These are phyloP conservation scores for Sarocladium brachiariae DNA, from an alignment of 2,329 filamentous ascomycete species.

Conservation along the genomic window DNA sequence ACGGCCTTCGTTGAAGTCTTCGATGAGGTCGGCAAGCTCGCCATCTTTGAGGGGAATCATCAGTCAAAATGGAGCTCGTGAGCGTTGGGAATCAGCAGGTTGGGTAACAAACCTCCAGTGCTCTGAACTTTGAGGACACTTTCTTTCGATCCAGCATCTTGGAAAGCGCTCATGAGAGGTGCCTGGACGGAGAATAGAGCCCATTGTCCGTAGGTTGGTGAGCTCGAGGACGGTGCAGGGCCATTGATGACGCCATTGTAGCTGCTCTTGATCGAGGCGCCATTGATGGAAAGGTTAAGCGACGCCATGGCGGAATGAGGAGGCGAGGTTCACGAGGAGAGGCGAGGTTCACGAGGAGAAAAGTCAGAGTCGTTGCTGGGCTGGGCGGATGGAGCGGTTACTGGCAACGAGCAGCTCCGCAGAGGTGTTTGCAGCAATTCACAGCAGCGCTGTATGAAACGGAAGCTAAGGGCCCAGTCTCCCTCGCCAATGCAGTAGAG, in stretches of 20 bases:
- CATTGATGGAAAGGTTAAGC: conserved; percentile 72
- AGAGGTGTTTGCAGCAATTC: conserved; percentile 9
- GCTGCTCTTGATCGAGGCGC: conserved; percentile 78
- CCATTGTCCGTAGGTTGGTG: conserved; percentile 85
- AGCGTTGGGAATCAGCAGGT: background rate
- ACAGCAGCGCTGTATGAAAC: background rate
- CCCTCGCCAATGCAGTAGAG: background rate
- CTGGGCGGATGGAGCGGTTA: conserved; percentile 13
- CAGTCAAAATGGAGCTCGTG: conserved; percentile 13
- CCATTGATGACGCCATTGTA: conserved; percentile 55
- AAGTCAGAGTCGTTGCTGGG: conserved; percentile 23
- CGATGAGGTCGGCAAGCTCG: conserved; percentile 80
- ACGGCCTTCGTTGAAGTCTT: conserved; percentile 94
- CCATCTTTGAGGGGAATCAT: conserved; percentile 55
- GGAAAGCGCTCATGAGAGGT: conserved; percentile 87
- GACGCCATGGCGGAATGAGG: conserved; percentile 57
- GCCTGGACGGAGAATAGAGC: conserved; percentile 89
- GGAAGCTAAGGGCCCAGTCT: too few relatives aligned
- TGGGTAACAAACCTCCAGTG: conserved; percentile 61
- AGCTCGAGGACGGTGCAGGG: conserved; percentile 47
- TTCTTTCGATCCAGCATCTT: conserved; percentile 79
- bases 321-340: conserved; percentile 17
- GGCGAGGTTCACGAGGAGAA: conserved; percentile 18
- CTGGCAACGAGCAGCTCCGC: conserved; percentile 21
- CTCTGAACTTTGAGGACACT: conserved; percentile 91